phyloP scores from a whole-genome alignment of 208 protist species.

The Trypanosoma congolense region DNA sequence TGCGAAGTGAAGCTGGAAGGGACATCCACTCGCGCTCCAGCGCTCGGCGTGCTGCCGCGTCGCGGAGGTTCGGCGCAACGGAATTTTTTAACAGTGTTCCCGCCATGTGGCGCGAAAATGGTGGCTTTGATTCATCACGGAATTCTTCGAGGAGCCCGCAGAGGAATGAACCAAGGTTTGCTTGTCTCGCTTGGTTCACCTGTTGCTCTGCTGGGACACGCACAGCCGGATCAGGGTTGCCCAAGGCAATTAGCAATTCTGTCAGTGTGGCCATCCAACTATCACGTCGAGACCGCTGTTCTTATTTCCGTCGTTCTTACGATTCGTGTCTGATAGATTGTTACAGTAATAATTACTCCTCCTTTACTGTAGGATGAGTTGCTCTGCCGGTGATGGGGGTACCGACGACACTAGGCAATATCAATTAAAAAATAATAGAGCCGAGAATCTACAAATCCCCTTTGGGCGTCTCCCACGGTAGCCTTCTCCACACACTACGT shows the following conservation, averaged over 20 bases:
- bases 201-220: slow-evolving; percentile 71
- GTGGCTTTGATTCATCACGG: slow-evolving; percentile 84
- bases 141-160: slow-evolving; percentile 85
- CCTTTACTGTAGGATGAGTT: too few relatives aligned
- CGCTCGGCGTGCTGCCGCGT: slow-evolving; percentile 52
- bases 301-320: too few relatives aligned
- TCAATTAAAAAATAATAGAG: too few relatives aligned
- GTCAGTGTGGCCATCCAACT: slow-evolving; percentile 54
- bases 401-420: too few relatives aligned
- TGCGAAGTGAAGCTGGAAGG: slow-evolving; percentile 46
- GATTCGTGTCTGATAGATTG: too few relatives aligned
- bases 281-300: background rate
- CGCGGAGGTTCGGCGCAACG: slow-evolving; percentile 82
- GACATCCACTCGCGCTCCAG: slow-evolving; percentile 68
- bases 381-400: too few relatives aligned
- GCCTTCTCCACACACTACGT: too few relatives aligned
- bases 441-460: too few relatives aligned
- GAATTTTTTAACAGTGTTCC: slow-evolving; percentile 94
- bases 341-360: too few relatives aligned
- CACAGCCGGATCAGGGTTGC: slow-evolving; percentile 59
- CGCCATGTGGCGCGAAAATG: slow-evolving; percentile 84
- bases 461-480: too few relatives aligned
- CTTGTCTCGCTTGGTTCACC: slow-evolving; percentile 61
- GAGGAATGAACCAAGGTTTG: slow-evolving; percentile 82
- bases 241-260: slow-evolving; percentile 60